These are phyloP conservation scores for Cordyceps fumosorosea DNA, from an alignment of 2,329 filamentous ascomycete genomes.

Conservation along the genomic window DNA sequence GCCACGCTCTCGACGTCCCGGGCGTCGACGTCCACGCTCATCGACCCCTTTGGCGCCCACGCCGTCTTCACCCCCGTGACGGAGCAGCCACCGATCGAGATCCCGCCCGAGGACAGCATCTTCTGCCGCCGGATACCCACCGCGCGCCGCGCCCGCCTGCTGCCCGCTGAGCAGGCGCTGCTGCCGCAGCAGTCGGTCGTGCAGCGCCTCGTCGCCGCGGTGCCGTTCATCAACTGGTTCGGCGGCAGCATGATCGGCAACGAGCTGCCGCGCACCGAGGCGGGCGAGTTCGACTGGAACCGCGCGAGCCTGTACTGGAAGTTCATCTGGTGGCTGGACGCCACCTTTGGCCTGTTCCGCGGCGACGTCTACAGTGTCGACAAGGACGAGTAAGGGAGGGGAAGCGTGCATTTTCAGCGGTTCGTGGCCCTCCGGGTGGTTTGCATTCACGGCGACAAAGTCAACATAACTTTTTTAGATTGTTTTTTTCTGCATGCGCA, in stretches of 20 bases:
- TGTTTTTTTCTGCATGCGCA: background rate
- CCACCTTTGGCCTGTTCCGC: constrained; percentile 50
- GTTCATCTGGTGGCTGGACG: constrained; percentile 57
- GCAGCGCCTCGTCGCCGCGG: constrained; percentile 56
- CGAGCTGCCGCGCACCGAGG: constrained; percentile 64
- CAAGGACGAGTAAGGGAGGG: constrained; percentile 45
- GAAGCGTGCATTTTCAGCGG: background rate
- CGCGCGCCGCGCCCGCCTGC: constrained; percentile 57
- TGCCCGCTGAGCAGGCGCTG: constrained; percentile 64
- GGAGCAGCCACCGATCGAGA: constrained; percentile 21
- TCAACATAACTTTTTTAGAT: background rate
- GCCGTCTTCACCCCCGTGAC: constrained; percentile 13
- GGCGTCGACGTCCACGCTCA: constrained; percentile 40
- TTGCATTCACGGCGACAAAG: background rate
- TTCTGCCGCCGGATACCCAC: constrained; percentile 60
- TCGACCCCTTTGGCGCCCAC: constrained; percentile 21
- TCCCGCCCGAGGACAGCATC: constrained; percentile 30
- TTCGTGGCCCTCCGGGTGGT: background rate
- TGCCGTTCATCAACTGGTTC: constrained; percentile 68
- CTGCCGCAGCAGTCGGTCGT: constrained; percentile 60
- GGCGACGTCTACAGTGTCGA: constrained; percentile 51
- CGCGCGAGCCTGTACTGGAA: constrained; percentile 62
- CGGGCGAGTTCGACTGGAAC: constrained; percentile 72
- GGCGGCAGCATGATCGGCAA: constrained; percentile 67
- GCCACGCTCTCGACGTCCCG: constrained; percentile 41